Evolutionary conservation across 108 stramenopile genomes (phyloP).

Genomic region (Craspedostauros australis): DNA sequence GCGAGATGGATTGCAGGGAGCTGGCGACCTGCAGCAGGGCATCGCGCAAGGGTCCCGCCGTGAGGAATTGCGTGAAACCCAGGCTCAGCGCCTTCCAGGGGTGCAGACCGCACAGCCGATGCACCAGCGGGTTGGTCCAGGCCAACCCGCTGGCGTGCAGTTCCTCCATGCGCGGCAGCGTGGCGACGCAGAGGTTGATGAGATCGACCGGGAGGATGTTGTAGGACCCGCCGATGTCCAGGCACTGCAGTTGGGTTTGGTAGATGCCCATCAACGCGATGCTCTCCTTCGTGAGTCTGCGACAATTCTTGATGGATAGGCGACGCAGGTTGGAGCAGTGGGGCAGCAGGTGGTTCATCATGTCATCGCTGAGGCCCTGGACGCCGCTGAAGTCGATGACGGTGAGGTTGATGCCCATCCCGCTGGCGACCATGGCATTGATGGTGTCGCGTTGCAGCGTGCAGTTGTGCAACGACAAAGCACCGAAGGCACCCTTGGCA

Average conservation of each 20-base stretch:
- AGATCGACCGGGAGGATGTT: constrained; percentile 50
- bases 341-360: constrained; percentile 28
- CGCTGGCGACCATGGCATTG: constrained; percentile 43
- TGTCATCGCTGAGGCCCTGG: constrained; percentile 51
- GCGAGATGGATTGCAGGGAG: constrained; percentile 41
- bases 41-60: constrained; percentile 43
- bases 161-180: constrained; percentile 35
- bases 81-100: constrained; percentile 53
- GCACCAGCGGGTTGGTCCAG: constrained; percentile 60
- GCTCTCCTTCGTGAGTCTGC: constrained; percentile 49
- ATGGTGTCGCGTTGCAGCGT: constrained; percentile 46
- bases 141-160: constrained; percentile 68
- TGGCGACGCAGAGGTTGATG: constrained; percentile 15
- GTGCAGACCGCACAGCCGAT: constrained; percentile 24
- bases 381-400: constrained; percentile 66
- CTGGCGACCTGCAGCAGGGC: constrained; percentile 16
- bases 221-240: constrained; percentile 73
- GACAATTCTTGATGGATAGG: constrained; percentile 69
- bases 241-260: constrained; percentile 18
- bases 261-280: constrained; percentile 19
- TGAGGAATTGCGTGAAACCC: constrained; percentile 47
- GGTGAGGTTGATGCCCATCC: constrained; percentile 46
- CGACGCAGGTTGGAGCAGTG: constrained; percentile 40
- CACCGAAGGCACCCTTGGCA: constrained; percentile 24
- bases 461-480: constrained; percentile 65